Evolutionary conservation across 805 yeast species (phyloP), one percentile per base, ranked within the genome.

Genomic region (Candida ficus): DNA sequence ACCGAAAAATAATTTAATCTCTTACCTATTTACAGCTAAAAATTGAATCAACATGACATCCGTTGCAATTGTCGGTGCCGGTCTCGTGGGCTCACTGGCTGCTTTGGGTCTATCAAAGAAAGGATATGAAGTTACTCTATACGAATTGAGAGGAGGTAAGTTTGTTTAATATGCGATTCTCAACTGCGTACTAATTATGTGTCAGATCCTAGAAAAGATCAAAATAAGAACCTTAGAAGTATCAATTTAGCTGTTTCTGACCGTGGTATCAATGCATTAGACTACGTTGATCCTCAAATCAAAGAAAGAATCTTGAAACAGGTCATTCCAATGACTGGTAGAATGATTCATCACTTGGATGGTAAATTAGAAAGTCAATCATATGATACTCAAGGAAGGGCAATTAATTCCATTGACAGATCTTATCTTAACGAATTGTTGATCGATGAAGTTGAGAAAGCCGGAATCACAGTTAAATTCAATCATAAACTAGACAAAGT

Each of bases 181-280:
- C n/a, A n/a, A n/a, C n/a, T n/a, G n/a, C n/a, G n/a, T n/a, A n/a
- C n/a, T n/a, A n/a, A n/a, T n/a, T n/a, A 17, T 5, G 13, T 18
- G 9, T 1, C 16, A 35, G 96, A 89, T 58, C 87, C 89, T 14
- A 62, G 86, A 48, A 49, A 41, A 21, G 52, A 63, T 0, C 45
- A 57, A 14, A 63, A 63, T 30, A 63, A 63, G 36, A 68, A 70
- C 47, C 58, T 79, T 26, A 61, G 86, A 44, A 85, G 95, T 7
- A 89, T 90, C 56, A 90, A 90, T 55, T 67, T 90, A 47, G 96
- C 96, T 0, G 83, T 90, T n/a, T 80, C 91, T 35, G 80, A 78
- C 39, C 71, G 97, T 37, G 97, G 96, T 1, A 80, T 88, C 41
- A 63, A 71, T 21, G 83, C 96, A 0, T 61, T 90, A 55, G 63